Evolutionary conservation across 2,329 filamentous ascomycete species (phyloP).

Genomic region (Fusarium penzigii): DNA sequence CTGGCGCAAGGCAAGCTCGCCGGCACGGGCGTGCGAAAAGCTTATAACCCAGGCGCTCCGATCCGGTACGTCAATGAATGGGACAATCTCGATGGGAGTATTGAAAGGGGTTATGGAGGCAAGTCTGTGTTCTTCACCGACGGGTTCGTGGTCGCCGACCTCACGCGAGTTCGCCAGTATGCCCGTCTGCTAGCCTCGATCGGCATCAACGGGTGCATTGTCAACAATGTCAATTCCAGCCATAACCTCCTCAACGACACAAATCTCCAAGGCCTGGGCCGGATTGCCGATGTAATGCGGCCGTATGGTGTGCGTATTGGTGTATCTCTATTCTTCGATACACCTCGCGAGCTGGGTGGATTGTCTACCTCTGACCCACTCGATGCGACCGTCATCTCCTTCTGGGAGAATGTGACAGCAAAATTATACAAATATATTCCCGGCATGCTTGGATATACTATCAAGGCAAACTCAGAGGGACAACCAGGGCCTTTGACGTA

Average conservation of each 20-base stretch:
- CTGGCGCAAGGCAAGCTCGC: conserved; percentile 56
- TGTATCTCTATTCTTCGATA: conserved; percentile 68
- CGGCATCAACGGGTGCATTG: conserved; percentile 64
- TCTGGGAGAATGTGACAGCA: conserved; percentile 63
- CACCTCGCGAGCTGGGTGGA: conserved; percentile 57
- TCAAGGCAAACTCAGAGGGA: conserved; percentile 73
- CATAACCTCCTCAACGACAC: conserved; percentile 50
- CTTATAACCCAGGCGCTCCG: conserved; percentile 58
- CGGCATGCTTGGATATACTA: conserved; percentile 67
- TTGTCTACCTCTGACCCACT: conserved; percentile 67
- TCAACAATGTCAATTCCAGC: conserved; percentile 76
- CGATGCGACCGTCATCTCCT: conserved; percentile 57
- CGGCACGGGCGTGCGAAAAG: conserved; percentile 42
- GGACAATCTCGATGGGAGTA: conserved; percentile 65
- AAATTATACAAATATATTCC: conserved; percentile 62
- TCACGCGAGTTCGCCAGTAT: conserved; percentile 62
- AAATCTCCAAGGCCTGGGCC: conserved; percentile 62
- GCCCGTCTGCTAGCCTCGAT: conserved; percentile 68
- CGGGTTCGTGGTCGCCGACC: conserved; percentile 54
- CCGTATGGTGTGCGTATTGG: conserved; percentile 68
- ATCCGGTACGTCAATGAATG: conserved; percentile 74
- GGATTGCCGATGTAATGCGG: conserved; percentile 65
- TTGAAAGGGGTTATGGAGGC: conserved; percentile 70
- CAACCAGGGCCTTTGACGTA: conserved; percentile 70
- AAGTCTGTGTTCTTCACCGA: conserved; percentile 66